A percentile compares a stretch with the other conserved stretches of the same genome.
Evolutionary conservation across 1,139 yeast species (phyloP).

Genomic region (Suhomyces bokatorum): DNA sequence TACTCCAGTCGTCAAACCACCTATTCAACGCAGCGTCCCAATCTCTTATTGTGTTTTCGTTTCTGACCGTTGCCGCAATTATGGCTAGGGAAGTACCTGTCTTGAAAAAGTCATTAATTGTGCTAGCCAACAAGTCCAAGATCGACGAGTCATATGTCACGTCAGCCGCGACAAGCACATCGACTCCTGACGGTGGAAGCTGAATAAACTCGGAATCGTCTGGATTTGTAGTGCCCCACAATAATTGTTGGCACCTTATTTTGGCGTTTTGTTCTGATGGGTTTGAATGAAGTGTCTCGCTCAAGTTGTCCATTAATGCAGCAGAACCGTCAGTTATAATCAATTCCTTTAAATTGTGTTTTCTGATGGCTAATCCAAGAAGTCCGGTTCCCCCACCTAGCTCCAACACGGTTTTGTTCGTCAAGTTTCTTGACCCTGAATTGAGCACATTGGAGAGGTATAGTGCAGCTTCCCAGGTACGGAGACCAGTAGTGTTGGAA

Average conservation of each 20-base stretch:
- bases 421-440: slow-evolving; percentile 10
- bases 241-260: slow-evolving; percentile 31
- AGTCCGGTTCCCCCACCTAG: slow-evolving; percentile 91
- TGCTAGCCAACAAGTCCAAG: slow-evolving; percentile 54
- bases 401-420: slow-evolving; percentile 51
- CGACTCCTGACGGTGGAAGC: slow-evolving; percentile 27
- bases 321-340: slow-evolving; percentile 79
- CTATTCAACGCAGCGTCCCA: slow-evolving; percentile 50
- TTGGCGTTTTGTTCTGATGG: slow-evolving; percentile 14
- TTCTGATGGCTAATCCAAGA: slow-evolving; percentile 60
- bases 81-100: slow-evolving; percentile 36
- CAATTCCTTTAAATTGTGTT: slow-evolving; percentile 29
- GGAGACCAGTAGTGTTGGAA: slow-evolving; percentile 77
- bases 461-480: slow-evolving; percentile 96
- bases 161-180: slow-evolving; percentile 74
- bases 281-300: slow-evolving; percentile 50
- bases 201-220: slow-evolving; percentile 34
- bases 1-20: slow-evolving; percentile 30
- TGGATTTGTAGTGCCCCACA: slow-evolving; percentile 54
- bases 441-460: slow-evolving; percentile 55
- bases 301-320: slow-evolving; percentile 54
- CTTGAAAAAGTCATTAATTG: slow-evolving; percentile 44
- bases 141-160: slow-evolving; percentile 75
- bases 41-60: slow-evolving; percentile 51
- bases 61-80: slow-evolving; percentile 77